phyloP scores from a whole-genome alignment of 495 filamentous ascomycete genomes.

The Penicillium egyptiacum region DNA sequence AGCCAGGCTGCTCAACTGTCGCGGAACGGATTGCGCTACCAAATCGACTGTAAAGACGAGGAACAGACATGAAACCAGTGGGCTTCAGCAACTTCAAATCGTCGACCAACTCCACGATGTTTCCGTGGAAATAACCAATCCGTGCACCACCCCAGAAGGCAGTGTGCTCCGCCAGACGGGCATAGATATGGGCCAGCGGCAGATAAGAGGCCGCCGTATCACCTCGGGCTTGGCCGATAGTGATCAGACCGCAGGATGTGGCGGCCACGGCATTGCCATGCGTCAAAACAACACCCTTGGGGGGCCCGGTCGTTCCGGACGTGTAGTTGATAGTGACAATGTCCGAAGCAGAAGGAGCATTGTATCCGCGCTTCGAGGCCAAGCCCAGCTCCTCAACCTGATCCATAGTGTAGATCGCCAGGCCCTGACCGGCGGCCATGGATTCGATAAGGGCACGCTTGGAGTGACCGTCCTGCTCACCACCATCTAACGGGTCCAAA shows the following conservation, averaged over 20 bases:
- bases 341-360: conserved; percentile 70
- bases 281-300: conserved; percentile 88
- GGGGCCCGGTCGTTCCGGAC: conserved; percentile 89
- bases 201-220: conserved; percentile 83
- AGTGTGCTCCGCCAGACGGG: conserved; percentile 76
- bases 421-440: conserved; percentile 67
- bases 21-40: conserved; percentile 73
- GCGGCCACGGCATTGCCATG: conserved; percentile 80
- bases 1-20: conserved; percentile 73
- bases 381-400: conserved; percentile 79
- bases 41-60: conserved; percentile 91
- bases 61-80: conserved; percentile 83
- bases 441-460: conserved; percentile 75
- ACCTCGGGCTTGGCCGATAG: conserved; percentile 46
- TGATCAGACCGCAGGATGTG: conserved; percentile 55
- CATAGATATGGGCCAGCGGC: conserved; percentile 92
- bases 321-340: conserved; percentile 97
- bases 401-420: conserved; percentile 73
- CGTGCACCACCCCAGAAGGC: conserved; percentile 68
- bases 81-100: conserved; percentile 87
- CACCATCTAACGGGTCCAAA: conserved; percentile 80
- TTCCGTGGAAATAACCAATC: conserved; percentile 95
- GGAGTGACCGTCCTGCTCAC: conserved; percentile 73
- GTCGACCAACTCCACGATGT: conserved; percentile 82
- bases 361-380: conserved; percentile 61